Evolutionary conservation across 2,329 filamentous ascomycete genomes (phyloP).

Genomic region (Paraphaeosphaeria sporulosa): DNA sequence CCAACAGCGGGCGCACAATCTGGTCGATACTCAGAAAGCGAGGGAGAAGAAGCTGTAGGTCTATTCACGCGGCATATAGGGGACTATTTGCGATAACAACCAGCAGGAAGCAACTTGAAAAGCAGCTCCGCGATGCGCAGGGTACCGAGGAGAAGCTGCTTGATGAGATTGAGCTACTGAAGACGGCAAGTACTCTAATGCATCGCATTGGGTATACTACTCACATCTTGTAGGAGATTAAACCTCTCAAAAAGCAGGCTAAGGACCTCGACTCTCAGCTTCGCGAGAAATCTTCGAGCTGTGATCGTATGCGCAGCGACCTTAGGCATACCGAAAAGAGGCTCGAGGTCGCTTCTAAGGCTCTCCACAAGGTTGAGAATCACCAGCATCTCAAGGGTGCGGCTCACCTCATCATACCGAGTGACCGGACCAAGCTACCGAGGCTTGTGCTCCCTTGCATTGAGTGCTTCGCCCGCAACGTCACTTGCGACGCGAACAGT

Average conservation of each 20-base stretch:
- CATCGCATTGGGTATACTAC: constrained; percentile 13
- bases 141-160: constrained; percentile 22
- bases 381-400: constrained; percentile 31
- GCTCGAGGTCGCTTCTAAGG: constrained; percentile 15
- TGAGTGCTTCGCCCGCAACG: constrained; percentile 38
- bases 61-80: neutral
- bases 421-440: constrained; percentile 26
- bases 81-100: neutral
- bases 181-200: constrained; percentile 12
- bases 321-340: constrained; percentile 19
- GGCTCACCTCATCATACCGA: constrained; percentile 34
- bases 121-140: neutral
- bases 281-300: constrained; percentile 28
- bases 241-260: neutral
- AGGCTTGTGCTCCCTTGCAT: constrained; percentile 32
- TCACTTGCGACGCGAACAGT: constrained; percentile 31
- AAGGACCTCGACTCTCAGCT: constrained; percentile 17
- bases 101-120: neutral
- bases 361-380: constrained; percentile 21
- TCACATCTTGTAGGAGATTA: neutral
- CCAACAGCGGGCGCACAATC: constrained; percentile 8
- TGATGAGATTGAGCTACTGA: constrained; percentile 15
- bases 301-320: constrained; percentile 28
- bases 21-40: constrained; percentile 18
- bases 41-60: constrained; percentile 19